Evolutionary conservation across 2,329 filamentous ascomycete genomes (phyloP).

Genomic region (Nannizzia gypsea): DNA sequence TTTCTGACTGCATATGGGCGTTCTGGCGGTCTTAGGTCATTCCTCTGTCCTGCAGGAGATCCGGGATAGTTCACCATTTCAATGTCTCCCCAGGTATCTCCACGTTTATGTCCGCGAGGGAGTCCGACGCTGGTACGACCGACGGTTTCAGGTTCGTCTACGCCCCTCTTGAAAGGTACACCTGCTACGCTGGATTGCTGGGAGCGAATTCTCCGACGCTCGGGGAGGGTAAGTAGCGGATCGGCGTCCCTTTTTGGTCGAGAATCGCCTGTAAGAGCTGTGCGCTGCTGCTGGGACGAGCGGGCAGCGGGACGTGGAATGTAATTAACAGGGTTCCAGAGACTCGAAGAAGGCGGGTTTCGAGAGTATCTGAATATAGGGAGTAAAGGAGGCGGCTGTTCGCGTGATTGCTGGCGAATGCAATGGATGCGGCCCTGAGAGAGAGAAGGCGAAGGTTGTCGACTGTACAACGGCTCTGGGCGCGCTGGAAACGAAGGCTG

Average conservation of each 20-base stretch:
- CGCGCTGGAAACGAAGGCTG: slow-evolving; percentile 10
- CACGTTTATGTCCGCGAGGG: slow-evolving; percentile 33
- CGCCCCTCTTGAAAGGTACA: slow-evolving; percentile 38
- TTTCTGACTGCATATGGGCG: slow-evolving; percentile 1
- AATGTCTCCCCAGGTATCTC: slow-evolving; percentile 18
- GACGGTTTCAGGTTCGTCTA: slow-evolving; percentile 33
- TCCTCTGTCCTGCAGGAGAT: slow-evolving; percentile 11
- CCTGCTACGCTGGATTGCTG: slow-evolving; percentile 38
- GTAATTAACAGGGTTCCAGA: slow-evolving; percentile 52
- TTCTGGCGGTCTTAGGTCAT: slow-evolving; percentile 22
- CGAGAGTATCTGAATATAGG: slow-evolving; percentile 4
- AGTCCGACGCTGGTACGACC: slow-evolving; percentile 43
- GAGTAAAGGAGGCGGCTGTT: neutral
- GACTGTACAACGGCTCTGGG: slow-evolving; percentile 6
- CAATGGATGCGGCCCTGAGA: neutral
- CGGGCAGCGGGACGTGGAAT: slow-evolving; percentile 43
- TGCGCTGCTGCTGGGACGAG: slow-evolving; percentile 25
- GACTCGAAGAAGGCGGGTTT: slow-evolving; percentile 38
- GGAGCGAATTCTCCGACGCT: slow-evolving; percentile 42
- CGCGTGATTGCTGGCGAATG: slow-evolving; percentile 2
- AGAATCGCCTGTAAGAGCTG: slow-evolving; percentile 20
- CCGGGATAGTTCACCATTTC: slow-evolving; percentile 19
- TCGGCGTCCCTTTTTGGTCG: slow-evolving; percentile 33
- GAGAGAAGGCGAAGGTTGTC: neutral
- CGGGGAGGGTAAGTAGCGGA: slow-evolving; percentile 46